Base-by-base conservation (phyloP, 345 rosid genomes). In the Hypericum perforatum region DNA sequence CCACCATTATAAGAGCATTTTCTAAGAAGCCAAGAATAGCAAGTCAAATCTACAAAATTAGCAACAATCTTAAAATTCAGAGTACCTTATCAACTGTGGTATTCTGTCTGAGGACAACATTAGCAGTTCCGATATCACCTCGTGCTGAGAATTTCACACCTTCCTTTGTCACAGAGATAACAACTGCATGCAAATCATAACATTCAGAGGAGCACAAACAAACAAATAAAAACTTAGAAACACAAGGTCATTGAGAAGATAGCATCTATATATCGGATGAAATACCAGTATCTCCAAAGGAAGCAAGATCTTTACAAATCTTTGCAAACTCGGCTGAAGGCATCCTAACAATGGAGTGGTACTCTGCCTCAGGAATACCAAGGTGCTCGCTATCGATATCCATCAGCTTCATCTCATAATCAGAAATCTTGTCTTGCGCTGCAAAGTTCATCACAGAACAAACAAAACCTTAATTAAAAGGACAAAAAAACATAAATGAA, bases 321-420 rank as follows among this genome's bases (percentile, higher is more conserved):
- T 94, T 84, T 16, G 84, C 77, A 67, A 94, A 94, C 53, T 94
- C 99, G 52, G 77, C 65, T 1, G 99, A 89, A 5, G 99, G 99
- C 99, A 94, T 94, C 62, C 74, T 73, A 39, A 94, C 97, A 60
- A 94, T 94, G 3, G 99, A 89, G 11, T 89, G 97, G 58, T 89
- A 94, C 58, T 94, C 97, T 13, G 97, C 99, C 59, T 89, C 99
- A 5, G 97, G 99, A 49, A 94, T 94, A 5, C 99, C 99, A 22
- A 94, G 84, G 63, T 94, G 99, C 78, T 94, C 99, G 22, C 95
- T 86, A 57, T 89, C 99, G 2, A 94, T 86, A 75, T 89, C 97
- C 99, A 89, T 94, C 70, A 94, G 70, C 59, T 86, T 94, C 99
- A 94, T 89, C 82, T 92, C 99, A 57, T 88, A 92, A 44, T 92